Percentiles rank a stretch among this genome's conserved stretches.
Conservation (phyloP, 495 filamentous ascomycete genomes). For the Geopyxis carbonaria region DNA sequence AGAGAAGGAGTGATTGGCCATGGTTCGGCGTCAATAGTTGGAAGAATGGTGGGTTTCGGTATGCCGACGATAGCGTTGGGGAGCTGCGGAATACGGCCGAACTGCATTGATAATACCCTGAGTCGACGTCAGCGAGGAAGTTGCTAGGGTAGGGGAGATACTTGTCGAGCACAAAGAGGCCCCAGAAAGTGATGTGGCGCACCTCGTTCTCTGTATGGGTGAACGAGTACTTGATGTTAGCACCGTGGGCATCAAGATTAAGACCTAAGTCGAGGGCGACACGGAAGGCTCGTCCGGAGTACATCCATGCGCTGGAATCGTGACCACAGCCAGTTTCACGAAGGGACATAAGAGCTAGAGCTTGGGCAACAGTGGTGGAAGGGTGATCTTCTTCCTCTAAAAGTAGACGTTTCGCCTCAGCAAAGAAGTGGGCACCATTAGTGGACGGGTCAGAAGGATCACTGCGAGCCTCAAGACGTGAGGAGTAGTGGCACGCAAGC, state of each 20-base stretch:
- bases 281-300: conserved; percentile 46
- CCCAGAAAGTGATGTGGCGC: conserved; percentile 54
- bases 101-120: conserved; percentile 47
- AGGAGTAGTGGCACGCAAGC: conserved; percentile 56
- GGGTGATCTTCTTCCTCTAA: conserved; percentile 33
- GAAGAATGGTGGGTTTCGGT: conserved; percentile 14
- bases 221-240: conserved; percentile 28
- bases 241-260: conserved; percentile 30
- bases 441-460: conserved; percentile 44
- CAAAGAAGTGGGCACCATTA: conserved; percentile 57
- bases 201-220: conserved; percentile 37
- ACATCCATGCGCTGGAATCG: conserved; percentile 50
- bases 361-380: conserved; percentile 60
- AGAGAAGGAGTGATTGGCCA: conserved; percentile 11
- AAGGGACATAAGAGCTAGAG: conserved; percentile 57
- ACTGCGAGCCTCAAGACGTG: conserved; percentile 41
- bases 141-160: no score
- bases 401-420: conserved; percentile 43
- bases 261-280: conserved; percentile 51
- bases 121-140: background rate
- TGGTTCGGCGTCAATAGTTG: conserved; percentile 12
- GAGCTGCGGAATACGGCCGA: conserved; percentile 45
- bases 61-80: conserved; percentile 27
- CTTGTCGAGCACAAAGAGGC: conserved; percentile 53
- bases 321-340: conserved; percentile 45